Conservation (phyloP, 345 rosid genomes). For the Corymbia maculata region DNA sequence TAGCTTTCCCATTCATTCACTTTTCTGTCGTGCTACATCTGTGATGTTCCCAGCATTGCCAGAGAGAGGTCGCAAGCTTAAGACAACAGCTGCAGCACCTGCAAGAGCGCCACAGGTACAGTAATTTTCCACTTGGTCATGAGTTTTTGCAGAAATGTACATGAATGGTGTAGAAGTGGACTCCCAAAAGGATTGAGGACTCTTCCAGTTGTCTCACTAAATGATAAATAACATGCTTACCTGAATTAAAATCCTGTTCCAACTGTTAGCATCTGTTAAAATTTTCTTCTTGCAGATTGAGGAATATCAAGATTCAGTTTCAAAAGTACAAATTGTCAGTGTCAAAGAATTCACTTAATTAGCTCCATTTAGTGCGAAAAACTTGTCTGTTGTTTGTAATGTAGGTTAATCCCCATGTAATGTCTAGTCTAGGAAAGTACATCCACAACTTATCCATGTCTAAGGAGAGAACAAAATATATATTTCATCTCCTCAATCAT, state of each 20-base stretch:
- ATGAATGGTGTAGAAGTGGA: not conserved
- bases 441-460: not conserved
- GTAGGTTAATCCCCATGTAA: not conserved
- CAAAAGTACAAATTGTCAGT: not conserved
- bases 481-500: not conserved
- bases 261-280: not conserved
- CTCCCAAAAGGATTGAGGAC: not conserved
- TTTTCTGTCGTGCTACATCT: not conserved
- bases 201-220: not conserved
- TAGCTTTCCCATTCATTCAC: not conserved
- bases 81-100: constrained; percentile 17
- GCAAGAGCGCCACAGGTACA: constrained; percentile 20
- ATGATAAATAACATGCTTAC: not conserved
- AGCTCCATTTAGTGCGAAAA: not conserved
- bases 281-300: not conserved
- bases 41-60: constrained; percentile 6
- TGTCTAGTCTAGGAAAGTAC: not conserved
- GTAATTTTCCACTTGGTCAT: not conserved
- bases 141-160: not conserved
- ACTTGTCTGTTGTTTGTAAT: not conserved
- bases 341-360: not conserved
- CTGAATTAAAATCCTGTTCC: not conserved
- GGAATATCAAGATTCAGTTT: not conserved
- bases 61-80: constrained; percentile 16
- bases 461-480: not conserved